Evolutionary conservation across 2,329 filamentous ascomycete species (phyloP), one percentile per base, ranked within the genome.

Genomic region (Trichoderma sp.): DNA sequence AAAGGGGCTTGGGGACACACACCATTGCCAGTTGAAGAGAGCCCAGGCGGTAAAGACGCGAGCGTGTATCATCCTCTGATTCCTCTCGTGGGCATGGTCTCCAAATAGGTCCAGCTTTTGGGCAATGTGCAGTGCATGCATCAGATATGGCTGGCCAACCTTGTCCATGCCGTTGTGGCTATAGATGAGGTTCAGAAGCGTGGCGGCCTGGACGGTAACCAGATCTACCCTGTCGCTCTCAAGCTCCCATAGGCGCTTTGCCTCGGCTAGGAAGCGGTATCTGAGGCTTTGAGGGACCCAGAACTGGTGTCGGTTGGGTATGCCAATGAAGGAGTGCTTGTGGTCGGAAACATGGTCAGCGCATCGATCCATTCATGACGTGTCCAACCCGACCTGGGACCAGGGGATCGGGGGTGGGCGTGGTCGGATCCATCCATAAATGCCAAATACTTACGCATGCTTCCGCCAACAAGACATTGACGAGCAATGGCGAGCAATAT

Each of bases 181-280:
- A 28, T 74, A 69, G 26, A 72, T 66, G 43, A 75, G 57, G 39
- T 68, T 73, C 3, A 78, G 39, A n/a, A 78, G 57, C 7, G 73
- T 48, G 3, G 70, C 73, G 2, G 75, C 74, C 59, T 78, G 77
- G 30, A 78, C 71, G 5, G 74, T 74, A 10, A 73, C 74, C 10
- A 78, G 56, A 15, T 67, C 70, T 1, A 64, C 51, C 5, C 65
- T 55, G n/a, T 67, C 67, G 58, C 64, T 68, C 61, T 77, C 73
- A 9, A 74, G 54, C 57, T 78, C 75, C 71, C 76, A 76, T 0
- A 78, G 71, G 43, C 76, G 68, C 62, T 71, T 75, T 9, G 75
- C 72, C 66, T 79, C 77, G 34, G 74, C 73, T 9, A 77, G 66
- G 55, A 79, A 78, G 59, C 74, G 72, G 64, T 78, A 78, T 1